phyloP scores from a whole-genome alignment of 129 eudicot genomes.

The carrot (Daucus carota) region DNA sequence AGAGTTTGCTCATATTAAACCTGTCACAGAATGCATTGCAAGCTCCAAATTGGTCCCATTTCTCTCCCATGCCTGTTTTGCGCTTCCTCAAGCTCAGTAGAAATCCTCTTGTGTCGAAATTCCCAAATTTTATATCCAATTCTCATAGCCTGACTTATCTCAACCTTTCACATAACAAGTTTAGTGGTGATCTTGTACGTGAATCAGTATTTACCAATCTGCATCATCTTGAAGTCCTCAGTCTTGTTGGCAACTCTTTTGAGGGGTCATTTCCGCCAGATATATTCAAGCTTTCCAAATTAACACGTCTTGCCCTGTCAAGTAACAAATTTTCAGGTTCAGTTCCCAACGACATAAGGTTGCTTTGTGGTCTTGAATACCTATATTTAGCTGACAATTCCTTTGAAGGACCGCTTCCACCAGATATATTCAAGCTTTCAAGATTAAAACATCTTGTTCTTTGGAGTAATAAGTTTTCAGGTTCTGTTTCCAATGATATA shows the following conservation, averaged over 20 bases:
- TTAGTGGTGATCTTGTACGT: constrained; percentile 46
- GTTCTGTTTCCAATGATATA: constrained; percentile 41
- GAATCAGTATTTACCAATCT: constrained; percentile 49
- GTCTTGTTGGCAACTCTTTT: constrained; percentile 37
- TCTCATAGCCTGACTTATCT: constrained; percentile 47
- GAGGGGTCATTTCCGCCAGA: constrained; percentile 37
- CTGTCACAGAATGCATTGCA: background rate
- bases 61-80: background rate
- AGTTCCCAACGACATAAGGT: constrained; percentile 32
- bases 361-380: constrained; percentile 29
- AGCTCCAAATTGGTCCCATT: background rate
- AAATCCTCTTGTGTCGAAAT: background rate
- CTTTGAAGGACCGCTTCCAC: constrained; percentile 12
- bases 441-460: constrained; percentile 30
- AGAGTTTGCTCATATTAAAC: background rate
- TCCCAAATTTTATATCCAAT: constrained; percentile 13
- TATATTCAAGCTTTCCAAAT: background rate
- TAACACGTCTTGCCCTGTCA: constrained; percentile 32
- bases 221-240: constrained; percentile 41
- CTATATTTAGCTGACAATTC: constrained; percentile 35
- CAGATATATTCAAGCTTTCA: background rate
- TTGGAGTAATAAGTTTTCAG: constrained; percentile 33
- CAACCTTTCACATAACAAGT: constrained; percentile 46
- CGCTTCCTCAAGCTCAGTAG: background rate
- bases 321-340: constrained; percentile 40